phyloP scores from a whole-genome alignment of 305 asterid genomes.

The Caryopteris hybrid region DNA sequence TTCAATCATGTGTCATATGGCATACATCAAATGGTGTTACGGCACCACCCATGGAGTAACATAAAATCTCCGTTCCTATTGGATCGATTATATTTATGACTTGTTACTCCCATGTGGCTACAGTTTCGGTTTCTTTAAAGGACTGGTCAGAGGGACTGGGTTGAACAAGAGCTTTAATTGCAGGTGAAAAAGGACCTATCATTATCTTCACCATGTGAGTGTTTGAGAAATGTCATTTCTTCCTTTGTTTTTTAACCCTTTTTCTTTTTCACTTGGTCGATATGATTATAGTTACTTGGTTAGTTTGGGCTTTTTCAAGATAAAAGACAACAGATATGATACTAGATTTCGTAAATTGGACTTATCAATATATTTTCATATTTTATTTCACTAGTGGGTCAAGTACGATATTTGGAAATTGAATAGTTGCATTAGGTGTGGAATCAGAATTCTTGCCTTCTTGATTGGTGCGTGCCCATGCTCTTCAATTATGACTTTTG shows the following conservation, averaged over 20 bases:
- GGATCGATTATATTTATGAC: constrained; percentile 6
- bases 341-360: no score
- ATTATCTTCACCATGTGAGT: constrained; percentile 21
- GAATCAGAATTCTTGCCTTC: neutral
- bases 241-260: neutral
- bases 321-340: neutral
- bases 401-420: no score
- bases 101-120: constrained; percentile 29
- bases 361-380: no score
- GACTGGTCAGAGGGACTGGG: constrained; percentile 60
- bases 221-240: constrained; percentile 18
- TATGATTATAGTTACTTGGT: constrained; percentile 11
- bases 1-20: no score
- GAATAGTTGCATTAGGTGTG: constrained; percentile 15
- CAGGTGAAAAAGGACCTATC: neutral
- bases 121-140: constrained; percentile 89
- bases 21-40: no score
- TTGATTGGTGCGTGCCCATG: no score
- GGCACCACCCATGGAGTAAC: no score
- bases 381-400: neutral
- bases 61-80: no score
- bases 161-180: constrained; percentile 22
- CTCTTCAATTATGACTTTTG: neutral
- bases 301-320: constrained; percentile 6
- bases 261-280: neutral